Base-by-base conservation (phyloP, 257 asterid species). In the Penstemon davidsonii region DNA sequence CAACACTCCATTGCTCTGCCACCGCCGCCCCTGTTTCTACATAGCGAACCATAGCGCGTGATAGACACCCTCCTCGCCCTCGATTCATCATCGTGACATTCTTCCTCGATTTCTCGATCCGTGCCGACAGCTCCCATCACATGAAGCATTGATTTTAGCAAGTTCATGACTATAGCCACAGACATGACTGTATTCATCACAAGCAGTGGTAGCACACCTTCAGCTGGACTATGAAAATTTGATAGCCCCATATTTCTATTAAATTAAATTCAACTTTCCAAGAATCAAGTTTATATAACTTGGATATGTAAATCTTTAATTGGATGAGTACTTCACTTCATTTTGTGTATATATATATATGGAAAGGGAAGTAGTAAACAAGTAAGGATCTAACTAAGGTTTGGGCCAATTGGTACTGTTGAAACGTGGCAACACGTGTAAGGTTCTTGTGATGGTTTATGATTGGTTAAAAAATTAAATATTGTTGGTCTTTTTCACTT, bases 181-280 rank as follows among this genome's bases (percentile, higher is more conserved):
- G 86, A 82, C 59, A 74, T 55, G 11, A 79, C 76, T 0, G 85
- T 75, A 83, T 84, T 82, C 72, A 84, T 77, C 50, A 77, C 76
- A 1, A 85, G 72, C 71, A 76, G 45, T 0, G 80, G 86, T 5
- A 82, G 66, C 62, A 82, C 78, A 1, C 95, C 95, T 44, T 82
- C 86, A 5, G 70, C 78, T 7, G 86, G 81, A 73, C 79, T 33
- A 1, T 77, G 77, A 62, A 85, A 79, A 76, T 52, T 73, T 0
- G 81, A 72, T 1, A 82, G 59, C 15, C 88, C 87, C 90, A 81
- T 84, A 5, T 9, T 54, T n/a, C 7, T 38, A 52, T n/a, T 6
- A 38, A 13, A 40, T 49, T 58, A 15, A 66, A 37, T 3, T 5
- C 4, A 25, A 25, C 33, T 25, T 12, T 60, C 33, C 8, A 49